Conservation (phyloP, 257 asterid species). For the Lavandula angustifolia region DNA sequence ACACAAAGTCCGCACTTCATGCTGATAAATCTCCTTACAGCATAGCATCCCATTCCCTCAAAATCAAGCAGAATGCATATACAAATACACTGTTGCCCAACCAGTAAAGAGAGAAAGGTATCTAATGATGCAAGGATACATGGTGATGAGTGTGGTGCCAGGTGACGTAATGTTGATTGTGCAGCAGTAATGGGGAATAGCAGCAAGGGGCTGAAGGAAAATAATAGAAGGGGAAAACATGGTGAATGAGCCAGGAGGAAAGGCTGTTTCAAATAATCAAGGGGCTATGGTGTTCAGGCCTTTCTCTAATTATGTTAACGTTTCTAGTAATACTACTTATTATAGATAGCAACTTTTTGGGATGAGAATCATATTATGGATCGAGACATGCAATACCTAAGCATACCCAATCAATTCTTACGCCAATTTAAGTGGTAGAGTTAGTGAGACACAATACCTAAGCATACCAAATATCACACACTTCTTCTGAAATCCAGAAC, state of each 20-base stretch:
- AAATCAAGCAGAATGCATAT: not conserved
- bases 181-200: not conserved
- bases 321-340: not conserved
- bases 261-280: conserved; percentile 13
- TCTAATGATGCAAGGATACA: conserved; percentile 7
- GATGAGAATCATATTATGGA: conserved; percentile 20
- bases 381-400: conserved; percentile 9
- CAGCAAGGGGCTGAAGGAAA: not conserved
- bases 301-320: not conserved
- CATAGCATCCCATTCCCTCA: not conserved
- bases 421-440: conserved; percentile 1
- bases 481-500: conserved; percentile 18
- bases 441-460: conserved; percentile 4
- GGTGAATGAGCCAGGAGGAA: conserved; percentile 3
- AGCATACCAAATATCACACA: conserved; percentile 3
- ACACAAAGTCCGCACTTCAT: not conserved
- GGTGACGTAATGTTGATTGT: conserved; percentile 4
- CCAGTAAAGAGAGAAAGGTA: not conserved
- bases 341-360: not conserved
- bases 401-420: conserved; percentile 2
- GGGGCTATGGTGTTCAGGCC: not conserved
- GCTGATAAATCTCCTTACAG: conserved; percentile 5
- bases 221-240: conserved; percentile 4
- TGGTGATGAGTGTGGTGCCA: conserved; percentile 7
- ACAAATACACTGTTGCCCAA: not conserved